Conservation (phyloP, 495 filamentous ascomycete genomes). For the Aspergillus panamensis region DNA sequence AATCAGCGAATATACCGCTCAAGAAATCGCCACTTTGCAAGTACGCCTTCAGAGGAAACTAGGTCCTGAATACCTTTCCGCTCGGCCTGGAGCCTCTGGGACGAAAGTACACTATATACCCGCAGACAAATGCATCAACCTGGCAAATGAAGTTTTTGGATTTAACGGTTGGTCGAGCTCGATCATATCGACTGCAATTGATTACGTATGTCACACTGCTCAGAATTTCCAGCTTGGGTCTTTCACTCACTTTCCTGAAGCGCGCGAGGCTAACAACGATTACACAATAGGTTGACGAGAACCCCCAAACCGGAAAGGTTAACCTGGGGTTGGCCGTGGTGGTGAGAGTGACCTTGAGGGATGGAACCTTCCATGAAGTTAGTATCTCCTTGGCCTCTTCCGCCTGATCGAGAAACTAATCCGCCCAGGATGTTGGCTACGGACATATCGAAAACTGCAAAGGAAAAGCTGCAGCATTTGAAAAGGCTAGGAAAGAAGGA, state of each 20-base stretch:
- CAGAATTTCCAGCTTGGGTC: not conserved
- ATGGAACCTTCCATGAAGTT: slow-evolving; percentile 90
- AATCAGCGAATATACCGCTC: slow-evolving; percentile 78
- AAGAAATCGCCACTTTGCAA: slow-evolving; percentile 85
- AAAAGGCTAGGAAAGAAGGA: slow-evolving; percentile 97
- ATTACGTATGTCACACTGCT: slow-evolving; percentile 63
- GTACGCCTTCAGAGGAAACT: slow-evolving; percentile 84
- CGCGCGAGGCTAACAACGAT: slow-evolving; percentile 27
- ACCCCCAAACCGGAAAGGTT: slow-evolving; percentile 59
- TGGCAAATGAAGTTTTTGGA: slow-evolving; percentile 97
- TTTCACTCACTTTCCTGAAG: not conserved
- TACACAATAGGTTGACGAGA: slow-evolving; percentile 57
- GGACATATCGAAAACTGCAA: slow-evolving; percentile 94
- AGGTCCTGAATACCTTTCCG: slow-evolving; percentile 94
- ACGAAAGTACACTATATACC: slow-evolving; percentile 86
- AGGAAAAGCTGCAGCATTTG: slow-evolving; percentile 88
- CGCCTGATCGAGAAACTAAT: slow-evolving; percentile 10
- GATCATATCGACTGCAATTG: slow-evolving; percentile 84
- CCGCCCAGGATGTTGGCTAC: slow-evolving; percentile 77
- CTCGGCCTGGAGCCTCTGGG: slow-evolving; percentile 73
- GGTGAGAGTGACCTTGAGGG: slow-evolving; percentile 80
- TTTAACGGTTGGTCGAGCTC: slow-evolving; percentile 97
- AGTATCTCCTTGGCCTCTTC: not conserved
- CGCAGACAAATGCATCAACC: slow-evolving; percentile 88
- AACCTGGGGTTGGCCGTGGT: slow-evolving; percentile 82